These are phyloP conservation scores for Cajanus cajan DNA, from an alignment of 306 rosid species.

Conservation along the genomic window DNA sequence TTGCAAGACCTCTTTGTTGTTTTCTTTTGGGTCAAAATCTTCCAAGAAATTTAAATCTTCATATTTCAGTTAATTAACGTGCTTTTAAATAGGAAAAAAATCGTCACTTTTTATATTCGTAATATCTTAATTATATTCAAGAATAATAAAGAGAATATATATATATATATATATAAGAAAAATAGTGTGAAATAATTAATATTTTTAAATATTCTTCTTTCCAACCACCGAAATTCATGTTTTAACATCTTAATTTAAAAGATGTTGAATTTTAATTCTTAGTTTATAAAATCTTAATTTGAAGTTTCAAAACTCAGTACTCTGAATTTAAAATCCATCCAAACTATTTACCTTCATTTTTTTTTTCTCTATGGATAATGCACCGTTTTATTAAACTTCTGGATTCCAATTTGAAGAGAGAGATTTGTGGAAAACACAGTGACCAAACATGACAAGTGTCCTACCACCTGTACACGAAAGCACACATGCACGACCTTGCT, in stretches of 20 bases:
- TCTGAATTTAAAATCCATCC: not conserved
- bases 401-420: not conserved
- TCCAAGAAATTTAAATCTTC: not conserved
- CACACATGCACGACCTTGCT: slow-evolving; percentile 41
- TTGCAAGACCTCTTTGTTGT: not conserved
- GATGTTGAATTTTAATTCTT: too few species aligned
- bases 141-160: not conserved
- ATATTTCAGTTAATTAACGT: not conserved
- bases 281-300: not conserved
- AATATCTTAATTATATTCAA: not conserved
- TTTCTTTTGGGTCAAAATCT: not conserved
- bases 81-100: not conserved
- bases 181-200: not conserved
- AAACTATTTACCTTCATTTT: not conserved
- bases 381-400: slow-evolving; percentile 39
- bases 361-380: slow-evolving; percentile 5
- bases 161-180: too few species aligned
- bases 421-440: not conserved
- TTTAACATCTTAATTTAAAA: too few species aligned
- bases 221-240: too few species aligned
- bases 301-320: too few species aligned
- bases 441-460: slow-evolving; percentile 58
- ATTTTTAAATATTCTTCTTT: too few species aligned
- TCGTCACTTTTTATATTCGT: not conserved
- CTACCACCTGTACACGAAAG: slow-evolving; percentile 59